A percentile compares a stretch with the other conserved stretches of the same genome.
phyloP scores from a whole-genome alignment of 108 stramenopile genomes.

The Skeletonema menzelii region DNA sequence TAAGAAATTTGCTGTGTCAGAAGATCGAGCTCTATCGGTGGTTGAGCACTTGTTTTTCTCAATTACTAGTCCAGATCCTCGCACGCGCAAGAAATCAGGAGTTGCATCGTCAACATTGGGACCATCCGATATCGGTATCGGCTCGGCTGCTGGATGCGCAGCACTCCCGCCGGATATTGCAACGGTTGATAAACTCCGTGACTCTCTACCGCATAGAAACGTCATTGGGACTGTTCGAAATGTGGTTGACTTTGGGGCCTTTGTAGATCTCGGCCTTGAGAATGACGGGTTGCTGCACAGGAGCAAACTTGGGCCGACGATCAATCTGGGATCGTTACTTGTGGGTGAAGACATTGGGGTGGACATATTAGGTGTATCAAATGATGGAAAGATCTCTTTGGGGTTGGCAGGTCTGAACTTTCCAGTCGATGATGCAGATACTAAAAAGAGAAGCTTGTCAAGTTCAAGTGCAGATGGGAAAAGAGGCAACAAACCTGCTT shows the following conservation, averaged over 20 bases:
- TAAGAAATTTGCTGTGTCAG: constrained; percentile 25
- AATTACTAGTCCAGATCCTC: constrained; percentile 56
- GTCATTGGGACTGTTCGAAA: constrained; percentile 61
- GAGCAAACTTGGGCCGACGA: constrained; percentile 47
- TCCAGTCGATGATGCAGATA: constrained; percentile 8
- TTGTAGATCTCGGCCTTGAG: constrained; percentile 59
- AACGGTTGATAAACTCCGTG: constrained; percentile 16
- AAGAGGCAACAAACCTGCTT: not conserved
- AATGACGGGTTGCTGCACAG: constrained; percentile 58
- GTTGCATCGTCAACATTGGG: not conserved
- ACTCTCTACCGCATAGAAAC: constrained; percentile 43
- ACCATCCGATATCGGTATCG: constrained; percentile 5
- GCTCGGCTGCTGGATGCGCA: constrained; percentile 14
- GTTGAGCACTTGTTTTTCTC: constrained; percentile 54
- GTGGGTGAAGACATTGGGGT: constrained; percentile 62
- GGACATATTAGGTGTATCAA: constrained; percentile 49
- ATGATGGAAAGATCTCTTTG: constrained; percentile 40
- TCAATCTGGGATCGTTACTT: constrained; percentile 36
- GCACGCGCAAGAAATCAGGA: constrained; percentile 3
- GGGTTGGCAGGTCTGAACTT: constrained; percentile 48
- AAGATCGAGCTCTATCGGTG: constrained; percentile 48
- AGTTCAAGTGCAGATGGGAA: not conserved
- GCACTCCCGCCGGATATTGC: constrained; percentile 8
- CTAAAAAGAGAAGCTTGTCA: constrained; percentile 4
- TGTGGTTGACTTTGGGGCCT: constrained; percentile 69